A percentile compares a stretch with the other conserved stretches of the same genome.
phyloP scores from a whole-genome alignment of 208 protist species.

The Leishmania braziliensis region DNA sequence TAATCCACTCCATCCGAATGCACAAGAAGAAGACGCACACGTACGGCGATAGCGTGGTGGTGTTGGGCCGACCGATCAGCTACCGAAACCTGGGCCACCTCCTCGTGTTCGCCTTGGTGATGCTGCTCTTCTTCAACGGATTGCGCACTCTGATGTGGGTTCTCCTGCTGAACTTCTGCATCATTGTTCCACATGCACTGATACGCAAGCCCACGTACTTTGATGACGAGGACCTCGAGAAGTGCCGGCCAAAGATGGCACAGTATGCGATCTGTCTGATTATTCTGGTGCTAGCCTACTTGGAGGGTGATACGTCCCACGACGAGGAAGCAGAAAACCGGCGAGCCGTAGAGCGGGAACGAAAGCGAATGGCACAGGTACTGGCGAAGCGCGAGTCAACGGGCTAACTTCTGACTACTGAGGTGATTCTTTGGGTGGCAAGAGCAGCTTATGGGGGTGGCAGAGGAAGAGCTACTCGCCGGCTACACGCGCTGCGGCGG shows the following conservation, averaged over 20 bases:
- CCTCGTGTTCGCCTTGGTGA: constrained; percentile 31
- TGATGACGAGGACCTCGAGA: constrained; percentile 88
- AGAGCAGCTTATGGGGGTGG: not conserved
- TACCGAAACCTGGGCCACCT: constrained; percentile 57
- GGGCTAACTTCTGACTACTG: constrained; percentile 4
- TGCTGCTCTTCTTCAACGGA: constrained; percentile 56
- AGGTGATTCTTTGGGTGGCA: not conserved
- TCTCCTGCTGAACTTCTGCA: constrained; percentile 45
- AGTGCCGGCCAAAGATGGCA: constrained; percentile 70
- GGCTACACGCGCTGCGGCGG: not conserved
- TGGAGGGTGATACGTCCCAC: constrained; percentile 54
- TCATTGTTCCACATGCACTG: constrained; percentile 79
- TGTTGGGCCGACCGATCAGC: constrained; percentile 41
- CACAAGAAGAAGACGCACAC: constrained; percentile 27
- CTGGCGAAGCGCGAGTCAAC: constrained; percentile 17
- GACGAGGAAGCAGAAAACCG: constrained; percentile 33
- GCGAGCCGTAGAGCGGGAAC: constrained; percentile 21
- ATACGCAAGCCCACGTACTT: constrained; percentile 75
- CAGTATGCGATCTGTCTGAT: constrained; percentile 63
- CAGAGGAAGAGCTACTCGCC: not conserved
- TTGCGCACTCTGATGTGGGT: constrained; percentile 46
- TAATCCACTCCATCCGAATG: constrained; percentile 48
- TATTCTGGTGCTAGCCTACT: constrained; percentile 57
- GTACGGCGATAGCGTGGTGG: constrained; percentile 29
- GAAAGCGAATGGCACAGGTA: constrained; percentile 33